Conservation (phyloP, 176 grass and related monocot genomes). For the Thalia dealbata region DNA sequence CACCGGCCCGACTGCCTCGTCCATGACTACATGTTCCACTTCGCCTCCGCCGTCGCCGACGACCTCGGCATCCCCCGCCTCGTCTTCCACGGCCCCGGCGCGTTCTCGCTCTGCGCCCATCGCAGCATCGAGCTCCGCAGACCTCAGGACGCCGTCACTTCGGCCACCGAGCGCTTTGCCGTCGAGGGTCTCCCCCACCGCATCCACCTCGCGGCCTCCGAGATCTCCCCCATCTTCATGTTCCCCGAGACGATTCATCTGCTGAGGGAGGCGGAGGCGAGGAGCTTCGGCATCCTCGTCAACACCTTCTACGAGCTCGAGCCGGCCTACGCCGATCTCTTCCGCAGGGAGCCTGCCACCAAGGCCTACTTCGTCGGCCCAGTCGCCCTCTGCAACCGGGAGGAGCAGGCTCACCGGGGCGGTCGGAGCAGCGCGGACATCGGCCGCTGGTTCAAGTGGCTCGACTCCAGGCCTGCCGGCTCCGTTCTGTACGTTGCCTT, state of each 20-base stretch:
- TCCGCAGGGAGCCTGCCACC: neutral
- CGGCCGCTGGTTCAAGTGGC: conserved; percentile 22
- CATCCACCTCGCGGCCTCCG: neutral
- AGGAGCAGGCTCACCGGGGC: neutral
- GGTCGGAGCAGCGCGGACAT: conserved; percentile 6
- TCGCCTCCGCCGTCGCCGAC: neutral
- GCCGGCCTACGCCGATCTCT: conserved; percentile 11
- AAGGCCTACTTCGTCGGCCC: conserved; percentile 6
- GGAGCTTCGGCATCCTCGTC: neutral
- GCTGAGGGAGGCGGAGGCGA: neutral
- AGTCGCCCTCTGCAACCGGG: neutral
- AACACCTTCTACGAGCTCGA: conserved; percentile 16
- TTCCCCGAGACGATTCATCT: neutral
- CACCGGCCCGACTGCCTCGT: conserved; percentile 16
- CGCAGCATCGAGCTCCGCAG: neutral
- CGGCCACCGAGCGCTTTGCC: neutral
- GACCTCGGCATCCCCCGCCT: conserved; percentile 13
- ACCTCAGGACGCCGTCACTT: neutral
- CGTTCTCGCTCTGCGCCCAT: neutral
- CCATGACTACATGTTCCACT: neutral
- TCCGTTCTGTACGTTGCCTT: conserved; percentile 52
- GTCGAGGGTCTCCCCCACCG: conserved; percentile 7
- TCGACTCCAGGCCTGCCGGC: neutral
- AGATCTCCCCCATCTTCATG: neutral
- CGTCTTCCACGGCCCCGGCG: conserved; percentile 8